Evolutionary conservation across 305 asterid genomes (phyloP).

Genomic region (Petunia hybrid): DNA sequence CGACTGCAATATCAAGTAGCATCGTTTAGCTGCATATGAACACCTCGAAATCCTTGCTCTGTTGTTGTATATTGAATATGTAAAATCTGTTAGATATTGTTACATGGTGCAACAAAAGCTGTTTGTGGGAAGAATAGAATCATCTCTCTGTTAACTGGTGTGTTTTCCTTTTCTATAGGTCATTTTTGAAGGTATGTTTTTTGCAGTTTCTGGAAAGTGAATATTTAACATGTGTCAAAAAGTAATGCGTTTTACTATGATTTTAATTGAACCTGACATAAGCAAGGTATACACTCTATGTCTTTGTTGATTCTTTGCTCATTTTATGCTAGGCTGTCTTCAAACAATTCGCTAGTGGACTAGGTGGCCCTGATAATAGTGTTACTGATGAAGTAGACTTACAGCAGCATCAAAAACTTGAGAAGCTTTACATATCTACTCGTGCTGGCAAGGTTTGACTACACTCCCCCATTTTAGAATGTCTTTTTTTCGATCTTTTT

Average conservation of each 20-base stretch:
- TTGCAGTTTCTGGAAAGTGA: neutral
- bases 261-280: too few relatives aligned
- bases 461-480: slow-evolving; percentile 5
- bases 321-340: slow-evolving; percentile 59
- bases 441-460: slow-evolving; percentile 75
- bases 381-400: slow-evolving; percentile 55
- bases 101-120: too few relatives aligned
- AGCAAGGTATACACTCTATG: neutral
- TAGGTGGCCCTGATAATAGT: slow-evolving; percentile 59
- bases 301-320: slow-evolving; percentile 13
- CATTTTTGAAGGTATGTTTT: neutral
- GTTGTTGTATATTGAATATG: neutral
- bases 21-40: neutral
- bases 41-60: neutral
- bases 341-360: slow-evolving; percentile 61
- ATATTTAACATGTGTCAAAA: neutral
- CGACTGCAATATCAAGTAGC: neutral
- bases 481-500: slow-evolving; percentile 16
- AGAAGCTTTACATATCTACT: slow-evolving; percentile 69
- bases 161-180: too few relatives aligned
- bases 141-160: too few relatives aligned
- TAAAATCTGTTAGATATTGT: too few relatives aligned
- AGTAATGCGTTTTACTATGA: too few relatives aligned
- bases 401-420: slow-evolving; percentile 61
- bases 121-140: too few relatives aligned